phyloP scores from a whole-genome alignment of 2,329 filamentous ascomycete genomes.

The Aspergillus japonicus region DNA sequence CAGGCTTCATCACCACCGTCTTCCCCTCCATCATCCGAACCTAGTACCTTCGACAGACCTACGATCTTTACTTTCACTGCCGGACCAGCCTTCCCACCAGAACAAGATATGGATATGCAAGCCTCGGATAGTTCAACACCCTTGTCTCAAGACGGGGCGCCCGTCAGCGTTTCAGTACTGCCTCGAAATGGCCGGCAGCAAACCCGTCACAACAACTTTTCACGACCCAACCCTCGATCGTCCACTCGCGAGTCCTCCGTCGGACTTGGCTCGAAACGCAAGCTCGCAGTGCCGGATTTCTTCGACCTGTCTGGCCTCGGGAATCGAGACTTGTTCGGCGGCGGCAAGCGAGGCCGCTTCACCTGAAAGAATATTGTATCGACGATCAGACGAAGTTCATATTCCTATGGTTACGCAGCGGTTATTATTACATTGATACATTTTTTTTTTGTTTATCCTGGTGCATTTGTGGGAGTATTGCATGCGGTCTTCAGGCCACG shows the following conservation, averaged over 20 bases:
- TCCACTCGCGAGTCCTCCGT: conserved; percentile 40
- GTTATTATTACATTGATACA: conserved; percentile 24
- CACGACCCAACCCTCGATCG: conserved; percentile 38
- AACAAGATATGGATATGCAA: conserved; percentile 47
- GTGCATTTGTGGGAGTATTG: conserved; percentile 37
- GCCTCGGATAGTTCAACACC: conserved; percentile 35
- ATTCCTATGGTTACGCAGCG: conserved; percentile 36
- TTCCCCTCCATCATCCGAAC: conserved; percentile 25
- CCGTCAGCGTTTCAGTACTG: conserved; percentile 45
- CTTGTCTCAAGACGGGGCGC: conserved; percentile 32
- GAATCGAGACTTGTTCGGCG: conserved; percentile 45
- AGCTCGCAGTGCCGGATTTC: conserved; percentile 49
- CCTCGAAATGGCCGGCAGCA: conserved; percentile 42
- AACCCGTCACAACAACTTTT: conserved; percentile 39
- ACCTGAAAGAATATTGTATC: conserved; percentile 35
- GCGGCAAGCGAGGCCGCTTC: conserved; percentile 50
- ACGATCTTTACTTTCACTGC: conserved; percentile 47
- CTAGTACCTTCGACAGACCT: conserved; percentile 27
- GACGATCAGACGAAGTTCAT: conserved; percentile 34
- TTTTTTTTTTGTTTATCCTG: conserved; percentile 26
- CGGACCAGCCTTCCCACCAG: conserved; percentile 39
- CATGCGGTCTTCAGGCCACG: conserved; percentile 23
- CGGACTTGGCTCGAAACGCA: conserved; percentile 48
- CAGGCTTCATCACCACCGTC: conserved; percentile 18
- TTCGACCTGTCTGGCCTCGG: conserved; percentile 50